Evolutionary conservation across 306 rosid genomes (phyloP).

Genomic region (Cyamopsis tetragonoloba): DNA sequence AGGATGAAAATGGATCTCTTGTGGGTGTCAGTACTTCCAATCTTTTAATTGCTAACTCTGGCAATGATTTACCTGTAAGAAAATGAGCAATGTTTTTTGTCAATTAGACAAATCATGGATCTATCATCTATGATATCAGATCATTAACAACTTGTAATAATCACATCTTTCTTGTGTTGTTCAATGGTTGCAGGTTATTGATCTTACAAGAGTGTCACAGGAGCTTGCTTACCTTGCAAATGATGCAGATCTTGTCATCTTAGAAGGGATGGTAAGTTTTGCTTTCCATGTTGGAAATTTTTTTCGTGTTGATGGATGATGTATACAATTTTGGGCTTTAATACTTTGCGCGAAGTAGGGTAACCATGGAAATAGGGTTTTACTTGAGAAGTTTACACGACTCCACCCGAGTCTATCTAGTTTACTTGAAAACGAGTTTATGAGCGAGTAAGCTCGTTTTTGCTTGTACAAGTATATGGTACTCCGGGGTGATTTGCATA

Average conservation of each 20-base stretch:
- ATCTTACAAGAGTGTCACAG: conserved; percentile 79
- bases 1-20: conserved; percentile 63
- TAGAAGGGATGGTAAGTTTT: conserved; percentile 96
- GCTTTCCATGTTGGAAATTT: conserved; percentile 9
- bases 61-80: conserved; percentile 97
- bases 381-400: too few species aligned
- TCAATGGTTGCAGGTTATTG: conserved; percentile 61
- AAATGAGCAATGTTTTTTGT: conserved; percentile 15
- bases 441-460: too few species aligned
- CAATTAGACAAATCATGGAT: not conserved
- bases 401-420: too few species aligned
- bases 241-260: conserved; percentile 84
- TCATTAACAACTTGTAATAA: not conserved
- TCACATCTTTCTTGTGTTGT: conserved; percentile 6
- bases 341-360: not conserved
- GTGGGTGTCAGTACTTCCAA: conserved; percentile 72
- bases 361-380: not conserved
- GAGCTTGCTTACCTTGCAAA: conserved; percentile 81
- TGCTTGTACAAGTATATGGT: too few species aligned
- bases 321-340: not conserved
- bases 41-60: conserved; percentile 79
- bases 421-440: too few species aligned
- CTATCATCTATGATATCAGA: not conserved
- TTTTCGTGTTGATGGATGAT: not conserved
- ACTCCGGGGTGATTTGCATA: not conserved